A percentile compares a stretch with the other conserved stretches of the same genome.
Conservation (phyloP, 306 rosid genomes). For the Cicer cuneatum region DNA sequence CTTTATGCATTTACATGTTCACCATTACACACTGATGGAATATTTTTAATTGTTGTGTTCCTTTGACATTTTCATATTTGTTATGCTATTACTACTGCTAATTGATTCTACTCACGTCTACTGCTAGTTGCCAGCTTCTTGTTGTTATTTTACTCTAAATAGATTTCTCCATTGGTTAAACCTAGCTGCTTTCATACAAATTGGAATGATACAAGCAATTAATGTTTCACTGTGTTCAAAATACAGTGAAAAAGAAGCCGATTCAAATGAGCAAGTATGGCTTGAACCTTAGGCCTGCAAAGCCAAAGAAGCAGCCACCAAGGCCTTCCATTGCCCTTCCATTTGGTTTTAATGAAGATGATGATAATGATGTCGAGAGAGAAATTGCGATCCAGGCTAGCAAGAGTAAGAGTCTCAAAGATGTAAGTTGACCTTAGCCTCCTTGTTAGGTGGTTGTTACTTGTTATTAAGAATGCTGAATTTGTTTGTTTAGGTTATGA, state of each 20-base stretch:
- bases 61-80: neutral
- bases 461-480: neutral
- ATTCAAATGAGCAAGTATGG: slow-evolving; percentile 82
- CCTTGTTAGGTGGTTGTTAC: neutral
- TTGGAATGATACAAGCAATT: slow-evolving; percentile 30
- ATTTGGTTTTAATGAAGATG: slow-evolving; percentile 69
- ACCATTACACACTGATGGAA: slow-evolving; percentile 2
- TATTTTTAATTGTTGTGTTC: neutral
- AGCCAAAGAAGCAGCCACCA: slow-evolving; percentile 61
- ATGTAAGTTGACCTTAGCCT: slow-evolving; percentile 50
- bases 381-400: slow-evolving; percentile 85
- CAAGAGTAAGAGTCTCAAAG: slow-evolving; percentile 81
- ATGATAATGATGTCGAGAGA: slow-evolving; percentile 74
- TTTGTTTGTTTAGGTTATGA: slow-evolving; percentile 4
- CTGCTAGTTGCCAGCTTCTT: neutral
- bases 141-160: neutral
- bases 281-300: slow-evolving; percentile 71
- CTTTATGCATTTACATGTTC: neutral
- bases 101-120: neutral
- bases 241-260: slow-evolving; percentile 25
- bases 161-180: neutral
- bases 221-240: slow-evolving; percentile 20
- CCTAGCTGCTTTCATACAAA: neutral
- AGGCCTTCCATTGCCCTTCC: slow-evolving; percentile 62
- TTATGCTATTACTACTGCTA: neutral